Percentiles rank a stretch among this genome's conserved stretches.
These are phyloP conservation scores for Kwoniella sp. DNA, from an alignment of 768 basidiomycete species.

Conservation along the genomic window DNA sequence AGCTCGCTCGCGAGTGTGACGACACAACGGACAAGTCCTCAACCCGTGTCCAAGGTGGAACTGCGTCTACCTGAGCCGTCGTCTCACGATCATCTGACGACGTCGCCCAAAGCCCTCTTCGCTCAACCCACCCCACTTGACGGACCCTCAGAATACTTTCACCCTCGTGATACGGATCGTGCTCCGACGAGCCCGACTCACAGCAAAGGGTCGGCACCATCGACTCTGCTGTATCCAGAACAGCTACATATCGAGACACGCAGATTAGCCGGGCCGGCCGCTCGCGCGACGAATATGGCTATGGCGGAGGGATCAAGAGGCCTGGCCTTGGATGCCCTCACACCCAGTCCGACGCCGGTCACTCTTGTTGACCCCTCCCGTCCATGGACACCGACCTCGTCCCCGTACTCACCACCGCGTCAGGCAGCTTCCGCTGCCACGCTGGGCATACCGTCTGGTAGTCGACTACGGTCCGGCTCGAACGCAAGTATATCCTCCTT, in stretches of 20 bases:
- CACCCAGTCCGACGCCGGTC: slow-evolving; percentile 11
- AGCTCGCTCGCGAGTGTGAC: no score
- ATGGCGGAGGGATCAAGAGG: slow-evolving; percentile 5
- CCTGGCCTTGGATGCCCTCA: slow-evolving; percentile 15
- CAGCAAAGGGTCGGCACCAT: neutral
- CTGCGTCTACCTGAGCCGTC: neutral
- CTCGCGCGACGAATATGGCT: slow-evolving; percentile 4
- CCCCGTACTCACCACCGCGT: neutral
- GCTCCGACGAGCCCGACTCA: slow-evolving; percentile 4
- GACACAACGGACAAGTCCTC: no score
- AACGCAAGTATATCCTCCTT: slow-evolving; percentile 9
- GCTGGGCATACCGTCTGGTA: neutral
- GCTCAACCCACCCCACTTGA: slow-evolving; percentile 22
- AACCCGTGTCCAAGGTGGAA: no score
- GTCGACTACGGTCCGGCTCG: slow-evolving; percentile 5
- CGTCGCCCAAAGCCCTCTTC: slow-evolving; percentile 10
- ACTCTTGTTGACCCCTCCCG: slow-evolving; percentile 1
- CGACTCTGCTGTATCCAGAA: slow-evolving; percentile 11
- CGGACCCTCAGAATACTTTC: slow-evolving; percentile 18
- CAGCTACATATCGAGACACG: slow-evolving; percentile 1
- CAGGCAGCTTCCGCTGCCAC: neutral
- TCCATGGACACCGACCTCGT: slow-evolving; percentile 5
- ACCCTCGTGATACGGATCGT: neutral
- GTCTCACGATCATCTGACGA: slow-evolving; percentile 1
- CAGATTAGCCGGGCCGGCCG: slow-evolving; percentile 5